Base-by-base conservation (phyloP, 2,329 filamentous ascomycete genomes). In the Neonectria neomacrospora region DNA sequence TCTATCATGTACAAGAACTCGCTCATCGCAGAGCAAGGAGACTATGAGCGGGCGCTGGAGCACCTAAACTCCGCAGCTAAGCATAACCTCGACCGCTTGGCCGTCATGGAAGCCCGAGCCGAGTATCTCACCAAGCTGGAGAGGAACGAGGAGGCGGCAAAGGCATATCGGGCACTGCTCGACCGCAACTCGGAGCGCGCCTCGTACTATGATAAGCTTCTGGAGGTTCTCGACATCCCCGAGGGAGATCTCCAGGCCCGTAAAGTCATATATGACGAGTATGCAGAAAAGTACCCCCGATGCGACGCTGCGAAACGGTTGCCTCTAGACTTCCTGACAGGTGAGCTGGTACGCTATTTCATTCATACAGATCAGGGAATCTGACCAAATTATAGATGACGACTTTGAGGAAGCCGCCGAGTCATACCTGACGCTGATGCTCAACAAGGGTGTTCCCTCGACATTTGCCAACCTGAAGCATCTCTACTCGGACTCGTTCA, bases 391-490 rank as follows among this genome's bases (percentile, higher is more conserved):
- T 50, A 45, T 72, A 90, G 91, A 93, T 5, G 90, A 96, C 45
- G 89, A 90, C 5, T 99, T 99, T 81, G 87, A 86, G 74, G 80
- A 88, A 71, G 90, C 92, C 23, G 94, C 91, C 8, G 90, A 94
- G 75, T 80, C 82, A 22, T 99, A 99, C 76, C 79, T 99, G 64
- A 86, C 90, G 54, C 85, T 90, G 30, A 96, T 96, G 91, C 85
- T 99, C 60, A 89, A 91, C 78, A 97, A 95, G 80, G 96, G 95
- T 11, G 92, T 98, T 4, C 95, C 96, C 1, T 99, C 96, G 2
- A 94, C 95, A 3, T 99, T 99, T 79, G 94, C 94, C 37, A 99
- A 98, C 78, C 86, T 99, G 64, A 99, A 99, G 82, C 90, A 96
- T 69, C 86, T 99, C 22, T 99, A 98, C 81, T 85, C 85, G 14